Evolutionary conservation across 208 protist species (phyloP), one percentile per base, ranked within the genome.

Genomic region (Tritrichomonas musculus): DNA sequence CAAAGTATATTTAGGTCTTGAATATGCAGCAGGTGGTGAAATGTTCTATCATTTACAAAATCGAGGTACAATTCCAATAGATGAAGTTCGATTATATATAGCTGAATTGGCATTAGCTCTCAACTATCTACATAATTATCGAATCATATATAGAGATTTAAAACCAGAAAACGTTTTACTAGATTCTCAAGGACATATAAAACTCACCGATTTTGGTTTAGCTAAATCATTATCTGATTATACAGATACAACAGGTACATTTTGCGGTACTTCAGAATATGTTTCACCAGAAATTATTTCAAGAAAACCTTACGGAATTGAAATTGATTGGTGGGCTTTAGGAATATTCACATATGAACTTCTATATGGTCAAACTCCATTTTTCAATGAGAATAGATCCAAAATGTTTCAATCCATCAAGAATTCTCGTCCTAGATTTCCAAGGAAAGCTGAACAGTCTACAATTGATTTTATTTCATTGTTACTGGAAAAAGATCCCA

Each of bases 41-140:
- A 94, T 97, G 27, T 97, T 97, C 94, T 96, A 93, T 88, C 96
- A 97, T 92, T 93, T 97, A 13, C 94, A 94, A 47, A 93, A 92
- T 41, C 94, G 94, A 47, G 80, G 93, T 65, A 55, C 50, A 53
- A 96, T 96, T 66, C 77, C 66, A 9, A 94, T 96, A 49, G 75
- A 93, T 55, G 49, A 95, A 14, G 93, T 93, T 1, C 88, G 94
- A 25, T 88, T 97, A 3, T 97, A 96, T 80, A 95, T 93, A 13
- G 95, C 95, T 17, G 96, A 97, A 65, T 96, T 96, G 69, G 94
- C 94, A 3, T 57, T 96, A 0, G 96, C 94, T 13, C 44, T 82
- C 3, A 25, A 82, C n/a, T 36, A 82, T 36, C 39, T 82, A 20
- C 73, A 82, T 25, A 82, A 36, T n/a, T 30, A n/a, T n/a, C 14